These are phyloP conservation scores for Helichrysum umbraculigerum DNA, from an alignment of 129 eudicot genomes.

Conservation along the genomic window DNA sequence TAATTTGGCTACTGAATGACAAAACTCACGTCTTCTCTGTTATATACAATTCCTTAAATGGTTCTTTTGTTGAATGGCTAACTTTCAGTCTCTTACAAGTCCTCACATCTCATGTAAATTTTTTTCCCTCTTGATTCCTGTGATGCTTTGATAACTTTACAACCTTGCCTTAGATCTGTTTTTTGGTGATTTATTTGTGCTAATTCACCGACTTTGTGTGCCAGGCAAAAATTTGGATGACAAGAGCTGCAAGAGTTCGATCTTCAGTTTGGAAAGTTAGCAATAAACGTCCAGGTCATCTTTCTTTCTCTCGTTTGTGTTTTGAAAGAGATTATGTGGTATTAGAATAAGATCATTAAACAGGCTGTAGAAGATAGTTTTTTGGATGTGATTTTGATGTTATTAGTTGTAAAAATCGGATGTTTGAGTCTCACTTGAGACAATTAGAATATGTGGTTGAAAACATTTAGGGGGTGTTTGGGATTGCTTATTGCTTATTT, in stretches of 20 bases:
- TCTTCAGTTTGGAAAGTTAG: constrained; percentile 92
- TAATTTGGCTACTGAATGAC: not conserved
- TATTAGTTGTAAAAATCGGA: no score
- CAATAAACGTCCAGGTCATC: constrained; percentile 72
- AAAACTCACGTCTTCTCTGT: not conserved
- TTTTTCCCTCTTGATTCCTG: not conserved
- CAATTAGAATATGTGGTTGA: no score
- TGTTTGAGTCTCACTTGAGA: not conserved
- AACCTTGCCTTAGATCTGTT: not conserved
- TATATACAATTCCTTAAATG: not conserved
- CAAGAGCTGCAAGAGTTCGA: constrained; percentile 74
- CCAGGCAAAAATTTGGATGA: constrained; percentile 82
- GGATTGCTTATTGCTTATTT: no score
- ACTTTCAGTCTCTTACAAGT: not conserved
- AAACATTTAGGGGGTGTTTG: no score
- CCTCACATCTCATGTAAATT: not conserved
- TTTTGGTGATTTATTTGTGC: constrained; percentile 1
- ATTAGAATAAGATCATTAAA: not conserved
- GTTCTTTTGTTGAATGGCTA: not conserved
- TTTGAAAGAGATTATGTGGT: not conserved
- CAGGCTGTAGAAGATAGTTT: not conserved
- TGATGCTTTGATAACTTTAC: not conserved
- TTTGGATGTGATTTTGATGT: not conserved
- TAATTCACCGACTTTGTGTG: constrained; percentile 9
- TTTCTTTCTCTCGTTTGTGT: not conserved